Conservation (phyloP, 1,139 yeast genomes). For the Sugiyamaella sp. region DNA sequence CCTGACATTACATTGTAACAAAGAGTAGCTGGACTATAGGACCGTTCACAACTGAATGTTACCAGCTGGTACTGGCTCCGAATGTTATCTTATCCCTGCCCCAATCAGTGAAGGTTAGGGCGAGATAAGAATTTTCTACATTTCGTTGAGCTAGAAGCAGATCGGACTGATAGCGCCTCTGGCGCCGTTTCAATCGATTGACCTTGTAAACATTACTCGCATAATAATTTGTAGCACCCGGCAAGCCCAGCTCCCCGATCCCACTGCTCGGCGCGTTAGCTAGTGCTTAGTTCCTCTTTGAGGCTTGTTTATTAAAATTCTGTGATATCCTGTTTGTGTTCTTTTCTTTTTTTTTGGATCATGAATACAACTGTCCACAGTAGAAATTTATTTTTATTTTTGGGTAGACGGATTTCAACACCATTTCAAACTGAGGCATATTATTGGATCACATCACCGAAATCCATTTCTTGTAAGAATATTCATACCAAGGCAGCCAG, state of each 20-base stretch:
- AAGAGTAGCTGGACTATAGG: too few species aligned
- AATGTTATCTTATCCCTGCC: constrained; percentile 3
- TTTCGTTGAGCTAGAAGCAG: constrained; percentile 2
- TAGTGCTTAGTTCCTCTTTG: background rate
- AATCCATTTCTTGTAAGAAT: background rate
- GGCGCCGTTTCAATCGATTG: background rate
- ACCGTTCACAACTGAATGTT: too few species aligned
- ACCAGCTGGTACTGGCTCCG: too few species aligned
- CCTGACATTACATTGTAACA: too few species aligned
- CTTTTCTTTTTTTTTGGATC: constrained; percentile 11
- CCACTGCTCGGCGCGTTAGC: constrained; percentile 1
- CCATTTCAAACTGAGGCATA: background rate
- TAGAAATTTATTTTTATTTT: constrained; percentile 6
- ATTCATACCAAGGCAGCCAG: background rate
- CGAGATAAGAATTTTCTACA: constrained; percentile 9
- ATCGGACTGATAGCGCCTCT: background rate
- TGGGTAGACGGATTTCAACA: background rate
- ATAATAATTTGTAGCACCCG: too few species aligned
- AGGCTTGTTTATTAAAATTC: background rate
- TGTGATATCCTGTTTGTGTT: background rate
- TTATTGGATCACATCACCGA: background rate
- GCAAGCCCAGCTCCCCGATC: constrained; percentile 14
- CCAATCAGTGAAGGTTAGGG: constrained; percentile 9
- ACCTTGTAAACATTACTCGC: background rate
- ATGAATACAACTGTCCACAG: constrained; percentile 13